These are phyloP conservation scores for Calonectria crousiana DNA, from an alignment of 2,329 filamentous ascomycete genomes.

Conservation along the genomic window DNA sequence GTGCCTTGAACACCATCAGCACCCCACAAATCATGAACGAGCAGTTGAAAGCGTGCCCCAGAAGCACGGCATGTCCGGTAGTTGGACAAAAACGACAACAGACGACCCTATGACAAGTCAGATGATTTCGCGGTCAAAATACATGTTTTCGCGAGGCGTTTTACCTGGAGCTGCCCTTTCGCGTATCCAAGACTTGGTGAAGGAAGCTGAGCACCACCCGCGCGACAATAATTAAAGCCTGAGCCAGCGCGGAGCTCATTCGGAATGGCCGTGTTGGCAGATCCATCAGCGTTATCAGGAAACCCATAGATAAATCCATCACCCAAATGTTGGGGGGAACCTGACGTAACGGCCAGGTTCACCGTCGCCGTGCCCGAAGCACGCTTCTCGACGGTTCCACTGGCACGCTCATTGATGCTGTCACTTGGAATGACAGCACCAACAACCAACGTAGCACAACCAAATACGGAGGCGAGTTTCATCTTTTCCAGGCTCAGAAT, in stretches of 20 bases:
- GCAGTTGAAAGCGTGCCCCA: not conserved
- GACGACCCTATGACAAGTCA: not conserved
- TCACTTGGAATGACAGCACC: not conserved
- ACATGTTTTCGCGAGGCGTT: not conserved
- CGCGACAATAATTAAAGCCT: not conserved
- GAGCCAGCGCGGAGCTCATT: not conserved
- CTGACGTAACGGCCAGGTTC: not conserved
- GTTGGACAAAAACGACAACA: constrained; percentile 5
- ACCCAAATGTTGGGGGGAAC: not conserved
- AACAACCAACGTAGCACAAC: not conserved
- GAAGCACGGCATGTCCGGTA: not conserved
- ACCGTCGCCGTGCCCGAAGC: not conserved
- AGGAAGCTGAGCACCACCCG: not conserved
- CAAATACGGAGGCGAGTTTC: not conserved
- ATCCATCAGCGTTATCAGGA: not conserved
- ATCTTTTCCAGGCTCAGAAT: not conserved
- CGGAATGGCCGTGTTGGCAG: not conserved
- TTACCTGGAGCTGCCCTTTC: not conserved
- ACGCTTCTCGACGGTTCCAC: not conserved
- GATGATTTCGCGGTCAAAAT: not conserved
- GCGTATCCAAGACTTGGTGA: not conserved
- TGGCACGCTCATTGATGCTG: not conserved
- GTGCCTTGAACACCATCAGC: not conserved
- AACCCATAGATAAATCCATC: constrained; percentile 1
- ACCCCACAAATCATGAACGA: not conserved